Evolutionary conservation across 164 flowering plant genomes (phyloP).

Genomic region (Berberis vulgaris): DNA sequence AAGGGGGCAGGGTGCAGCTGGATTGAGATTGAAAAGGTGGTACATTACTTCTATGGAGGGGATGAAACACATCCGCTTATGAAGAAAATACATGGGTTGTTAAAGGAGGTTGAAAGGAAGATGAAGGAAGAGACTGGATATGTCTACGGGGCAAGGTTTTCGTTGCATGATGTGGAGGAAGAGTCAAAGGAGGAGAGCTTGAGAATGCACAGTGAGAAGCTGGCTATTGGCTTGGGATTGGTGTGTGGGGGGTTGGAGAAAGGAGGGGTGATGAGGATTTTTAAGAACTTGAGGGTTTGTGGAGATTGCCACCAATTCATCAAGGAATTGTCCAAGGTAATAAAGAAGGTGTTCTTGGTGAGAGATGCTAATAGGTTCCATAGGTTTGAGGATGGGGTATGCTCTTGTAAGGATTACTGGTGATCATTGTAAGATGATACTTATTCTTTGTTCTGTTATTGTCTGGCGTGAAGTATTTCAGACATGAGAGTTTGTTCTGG

Average conservation of each 20-base stretch:
- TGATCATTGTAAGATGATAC: constrained; percentile 14
- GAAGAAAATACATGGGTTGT: no score
- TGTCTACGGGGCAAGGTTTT: constrained; percentile 29
- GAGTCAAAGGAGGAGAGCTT: constrained; percentile 65
- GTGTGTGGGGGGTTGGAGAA: constrained; percentile 29
- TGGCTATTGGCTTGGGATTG: constrained; percentile 68
- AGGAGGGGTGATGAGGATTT: constrained; percentile 39
- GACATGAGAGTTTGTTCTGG: no score
- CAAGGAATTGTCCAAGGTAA: constrained; percentile 53
- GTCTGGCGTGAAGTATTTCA: no score
- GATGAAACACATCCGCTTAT: no score
- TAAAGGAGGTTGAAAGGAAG: no score
- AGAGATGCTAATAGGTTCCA: constrained; percentile 50
- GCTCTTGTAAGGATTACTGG: constrained; percentile 78
- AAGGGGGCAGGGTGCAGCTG: neutral
- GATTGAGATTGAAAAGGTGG: neutral
- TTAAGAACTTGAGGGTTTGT: constrained; percentile 72
- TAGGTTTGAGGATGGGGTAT: constrained; percentile 48
- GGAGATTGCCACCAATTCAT: constrained; percentile 76
- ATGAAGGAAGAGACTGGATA: constrained; percentile 15
- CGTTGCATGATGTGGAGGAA: constrained; percentile 65
- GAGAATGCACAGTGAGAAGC: constrained; percentile 69
- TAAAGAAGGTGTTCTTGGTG: constrained; percentile 27
- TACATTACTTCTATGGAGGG: neutral
- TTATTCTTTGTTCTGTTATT: no score